Conservation (phyloP, 2,329 filamentous ascomycete genomes). For the Chrysosphaeria jannelii region DNA sequence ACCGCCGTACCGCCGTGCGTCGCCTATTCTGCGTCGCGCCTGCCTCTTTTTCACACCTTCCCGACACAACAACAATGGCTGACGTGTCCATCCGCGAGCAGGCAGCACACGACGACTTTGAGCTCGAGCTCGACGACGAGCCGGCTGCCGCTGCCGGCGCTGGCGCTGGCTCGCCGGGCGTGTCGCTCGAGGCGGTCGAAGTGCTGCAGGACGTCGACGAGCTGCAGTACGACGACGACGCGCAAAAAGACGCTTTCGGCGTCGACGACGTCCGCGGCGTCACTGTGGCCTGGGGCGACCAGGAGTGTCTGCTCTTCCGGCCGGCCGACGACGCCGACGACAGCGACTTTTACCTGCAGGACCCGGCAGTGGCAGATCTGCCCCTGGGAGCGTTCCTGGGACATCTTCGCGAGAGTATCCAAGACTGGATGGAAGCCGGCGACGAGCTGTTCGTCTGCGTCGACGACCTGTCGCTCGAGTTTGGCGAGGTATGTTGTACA, state of each 20-base stretch:
- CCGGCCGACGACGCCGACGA: constrained; percentile 10
- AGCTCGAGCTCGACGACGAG: constrained; percentile 2
- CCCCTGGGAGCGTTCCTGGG: constrained; percentile 15
- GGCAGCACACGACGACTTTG: constrained; percentile 1
- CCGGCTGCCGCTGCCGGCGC: constrained; percentile 1
- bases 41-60: too few species aligned
- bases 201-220: background rate
- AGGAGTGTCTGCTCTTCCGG: constrained; percentile 9
- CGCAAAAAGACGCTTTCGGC: constrained; percentile 1
- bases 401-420: constrained; percentile 15
- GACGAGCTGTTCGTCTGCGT: constrained; percentile 21
- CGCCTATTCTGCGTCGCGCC: too few species aligned
- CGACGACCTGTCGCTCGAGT: constrained; percentile 20
- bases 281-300: constrained; percentile 8
- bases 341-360: constrained; percentile 15
- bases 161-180: too few species aligned
- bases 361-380: constrained; percentile 12
- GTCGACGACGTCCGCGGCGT: constrained; percentile 4
- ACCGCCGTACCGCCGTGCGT: too few species aligned
- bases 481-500: constrained; percentile 14
- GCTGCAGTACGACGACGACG: background rate
- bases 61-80: too few species aligned
- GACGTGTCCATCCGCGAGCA: too few species aligned
- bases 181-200: too few species aligned
- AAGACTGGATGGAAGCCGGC: constrained; percentile 13